These are phyloP conservation scores for Trichoderma erinaceum DNA, from an alignment of 495 filamentous ascomycete genomes.

Conservation along the genomic window DNA sequence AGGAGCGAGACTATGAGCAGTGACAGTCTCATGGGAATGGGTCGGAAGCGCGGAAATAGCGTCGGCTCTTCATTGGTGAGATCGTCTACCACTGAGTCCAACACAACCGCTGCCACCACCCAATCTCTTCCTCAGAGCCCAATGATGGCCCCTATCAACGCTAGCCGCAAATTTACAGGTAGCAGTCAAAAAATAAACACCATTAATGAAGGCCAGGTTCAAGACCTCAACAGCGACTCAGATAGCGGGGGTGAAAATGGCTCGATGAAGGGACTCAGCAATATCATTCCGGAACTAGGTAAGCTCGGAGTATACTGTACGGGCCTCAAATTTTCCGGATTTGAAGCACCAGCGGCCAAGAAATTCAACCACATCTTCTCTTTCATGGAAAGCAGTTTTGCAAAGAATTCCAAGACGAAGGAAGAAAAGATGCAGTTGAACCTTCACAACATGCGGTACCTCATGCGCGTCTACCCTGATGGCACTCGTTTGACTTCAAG, in stretches of 20 bases:
- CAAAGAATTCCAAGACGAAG: constrained; percentile 62
- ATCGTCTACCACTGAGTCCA: constrained; percentile 38
- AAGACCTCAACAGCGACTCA: constrained; percentile 51
- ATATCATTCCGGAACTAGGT: constrained; percentile 77
- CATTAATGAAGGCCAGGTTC: constrained; percentile 45
- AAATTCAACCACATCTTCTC: constrained; percentile 90
- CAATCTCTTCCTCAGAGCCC: constrained; percentile 56
- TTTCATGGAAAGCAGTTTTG: constrained; percentile 78
- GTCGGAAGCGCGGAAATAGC: constrained; percentile 67
- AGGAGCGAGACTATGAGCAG: constrained; percentile 34
- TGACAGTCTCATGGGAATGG: constrained; percentile 34
- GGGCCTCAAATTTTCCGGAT: constrained; percentile 76
- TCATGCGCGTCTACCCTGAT: constrained; percentile 91
- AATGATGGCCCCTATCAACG: constrained; percentile 33
- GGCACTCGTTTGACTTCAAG: constrained; percentile 71
- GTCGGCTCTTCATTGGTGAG: constrained; percentile 68
- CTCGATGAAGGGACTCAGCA: constrained; percentile 65
- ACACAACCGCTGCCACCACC: constrained; percentile 10
- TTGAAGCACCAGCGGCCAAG: constrained; percentile 68
- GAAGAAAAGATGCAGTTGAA: constrained; percentile 69
- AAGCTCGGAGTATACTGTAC: constrained; percentile 83
- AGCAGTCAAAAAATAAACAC: constrained; percentile 38
- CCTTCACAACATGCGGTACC: constrained; percentile 80
- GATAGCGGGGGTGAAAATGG: constrained; percentile 51
- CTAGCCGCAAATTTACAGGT: constrained; percentile 26